Conservation (phyloP, 441 rosid species). For the Euphorbia neoarborescens region DNA sequence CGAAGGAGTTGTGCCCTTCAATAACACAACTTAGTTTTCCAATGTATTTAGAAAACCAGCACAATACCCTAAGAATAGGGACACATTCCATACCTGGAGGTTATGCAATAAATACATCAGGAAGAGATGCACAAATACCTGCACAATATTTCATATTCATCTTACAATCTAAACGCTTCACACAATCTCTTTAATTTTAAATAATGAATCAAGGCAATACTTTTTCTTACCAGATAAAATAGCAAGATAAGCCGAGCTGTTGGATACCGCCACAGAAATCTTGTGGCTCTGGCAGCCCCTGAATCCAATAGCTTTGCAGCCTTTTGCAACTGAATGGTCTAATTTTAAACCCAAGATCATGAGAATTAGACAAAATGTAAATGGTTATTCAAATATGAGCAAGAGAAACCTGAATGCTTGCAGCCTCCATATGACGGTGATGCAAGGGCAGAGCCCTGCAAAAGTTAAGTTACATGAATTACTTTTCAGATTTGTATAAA, state of each 20-base stretch:
- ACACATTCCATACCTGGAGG: constrained; percentile 61
- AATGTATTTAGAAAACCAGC: neutral
- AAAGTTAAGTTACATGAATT: constrained; percentile 21
- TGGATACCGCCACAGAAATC: constrained; percentile 98
- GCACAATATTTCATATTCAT: constrained; percentile 27
- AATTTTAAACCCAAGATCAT: constrained; percentile 20
- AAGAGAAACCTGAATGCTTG: constrained; percentile 62
- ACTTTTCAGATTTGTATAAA: neutral
- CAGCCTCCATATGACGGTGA: constrained; percentile 80
- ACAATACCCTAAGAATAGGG: neutral
- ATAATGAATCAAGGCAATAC: constrained; percentile 2
- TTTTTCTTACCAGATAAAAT: constrained; percentile 65
- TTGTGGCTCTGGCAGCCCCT: constrained; percentile 91
- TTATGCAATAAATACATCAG: constrained; percentile 91
- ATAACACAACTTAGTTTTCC: neutral
- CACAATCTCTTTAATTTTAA: constrained; percentile 6
- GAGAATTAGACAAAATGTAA: constrained; percentile 6
- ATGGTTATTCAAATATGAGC: neutral
- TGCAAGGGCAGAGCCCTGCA: constrained; percentile 90
- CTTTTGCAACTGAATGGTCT: constrained; percentile 62
- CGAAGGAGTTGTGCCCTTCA: neutral
- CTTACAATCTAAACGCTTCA: constrained; percentile 10
- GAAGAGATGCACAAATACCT: constrained; percentile 95
- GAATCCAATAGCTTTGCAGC: constrained; percentile 86
- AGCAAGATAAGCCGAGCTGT: constrained; percentile 69